A percentile compares a stretch with the other conserved stretches of the same genome.
Conservation (phyloP, 2,329 filamentous ascomycete species). For the Ascochyta pisi region DNA sequence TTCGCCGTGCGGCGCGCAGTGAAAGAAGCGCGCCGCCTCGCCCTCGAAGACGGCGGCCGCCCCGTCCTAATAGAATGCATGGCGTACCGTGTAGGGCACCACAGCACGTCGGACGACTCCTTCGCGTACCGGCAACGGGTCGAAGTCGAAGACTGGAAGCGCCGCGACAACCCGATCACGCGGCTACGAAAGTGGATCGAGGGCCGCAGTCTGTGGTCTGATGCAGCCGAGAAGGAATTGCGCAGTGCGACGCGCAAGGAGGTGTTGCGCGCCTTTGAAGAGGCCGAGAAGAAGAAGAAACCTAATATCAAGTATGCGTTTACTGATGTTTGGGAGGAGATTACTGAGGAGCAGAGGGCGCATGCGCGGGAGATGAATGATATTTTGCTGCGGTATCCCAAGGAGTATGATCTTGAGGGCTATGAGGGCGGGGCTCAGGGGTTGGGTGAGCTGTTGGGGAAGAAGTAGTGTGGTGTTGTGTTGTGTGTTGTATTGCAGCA, state of each 20-base stretch:
- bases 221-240: slow-evolving; percentile 77
- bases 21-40: slow-evolving; percentile 76
- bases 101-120: slow-evolving; percentile 95
- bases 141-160: slow-evolving; percentile 94
- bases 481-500: too few relatives aligned
- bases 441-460: slow-evolving; percentile 53
- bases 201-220: slow-evolving; percentile 80
- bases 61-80: slow-evolving; percentile 93
- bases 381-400: slow-evolving; percentile 84
- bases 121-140: slow-evolving; percentile 94
- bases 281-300: slow-evolving; percentile 83
- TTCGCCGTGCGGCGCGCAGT: slow-evolving; percentile 86
- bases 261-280: slow-evolving; percentile 81
- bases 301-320: slow-evolving; percentile 77
- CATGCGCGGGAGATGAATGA: slow-evolving; percentile 80
- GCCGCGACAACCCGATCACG: slow-evolving; percentile 86
- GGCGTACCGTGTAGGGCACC: slow-evolving; percentile 97
- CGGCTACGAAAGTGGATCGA: slow-evolving; percentile 91
- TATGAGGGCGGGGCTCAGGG: slow-evolving; percentile 77
- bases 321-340: slow-evolving; percentile 84
- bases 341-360: slow-evolving; percentile 77
- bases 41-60: slow-evolving; percentile 78
- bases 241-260: slow-evolving; percentile 72
- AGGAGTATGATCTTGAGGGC: slow-evolving; percentile 84
- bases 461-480: slow-evolving; percentile 8